Percentiles rank a stretch among this genome's conserved stretches.
These are phyloP conservation scores for Pelagomonas calceolata DNA, from an alignment of 108 stramenopile genomes.

Conservation along the genomic window DNA sequence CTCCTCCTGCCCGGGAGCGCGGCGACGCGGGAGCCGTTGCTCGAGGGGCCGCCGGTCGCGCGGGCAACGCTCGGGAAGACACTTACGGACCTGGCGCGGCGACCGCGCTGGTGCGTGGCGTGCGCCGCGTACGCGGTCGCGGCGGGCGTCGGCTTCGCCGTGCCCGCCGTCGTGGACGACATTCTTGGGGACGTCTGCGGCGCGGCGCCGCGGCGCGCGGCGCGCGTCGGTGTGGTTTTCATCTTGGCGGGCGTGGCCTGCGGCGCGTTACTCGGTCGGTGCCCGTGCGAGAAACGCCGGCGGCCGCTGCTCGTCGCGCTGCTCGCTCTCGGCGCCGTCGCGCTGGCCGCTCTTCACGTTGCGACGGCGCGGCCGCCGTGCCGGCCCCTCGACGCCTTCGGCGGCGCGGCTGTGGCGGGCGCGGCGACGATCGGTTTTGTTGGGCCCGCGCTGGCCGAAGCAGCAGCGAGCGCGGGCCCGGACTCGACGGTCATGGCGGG, in stretches of 20 bases:
- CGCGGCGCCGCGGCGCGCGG: not conserved
- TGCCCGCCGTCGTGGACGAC: not conserved
- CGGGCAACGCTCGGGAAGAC: no score
- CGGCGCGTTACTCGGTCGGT: not conserved
- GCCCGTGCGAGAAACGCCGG: no score
- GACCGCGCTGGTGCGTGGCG: no score
- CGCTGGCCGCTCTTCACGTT: not conserved
- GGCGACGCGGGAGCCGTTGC: no score
- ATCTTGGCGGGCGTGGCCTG: not conserved
- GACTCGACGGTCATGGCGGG: not conserved
- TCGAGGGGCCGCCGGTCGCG: no score
- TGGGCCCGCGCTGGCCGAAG: not conserved
- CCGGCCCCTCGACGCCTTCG: no score
- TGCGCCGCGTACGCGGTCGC: no score
- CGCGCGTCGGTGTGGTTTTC: not conserved
- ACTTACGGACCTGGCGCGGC: no score
- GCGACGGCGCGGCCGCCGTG: no score
- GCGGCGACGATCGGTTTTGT: not conserved
- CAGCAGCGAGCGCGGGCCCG: not conserved
- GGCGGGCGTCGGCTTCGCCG: not conserved
- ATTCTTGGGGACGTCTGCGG: not conserved
- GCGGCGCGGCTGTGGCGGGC: not conserved
- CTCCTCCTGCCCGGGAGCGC: no score
- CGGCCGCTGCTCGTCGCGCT: not conserved
- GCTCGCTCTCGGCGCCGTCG: not conserved